These are phyloP conservation scores for Scalesia atractyloides DNA, from an alignment of 129 eudicot species.

Conservation along the genomic window DNA sequence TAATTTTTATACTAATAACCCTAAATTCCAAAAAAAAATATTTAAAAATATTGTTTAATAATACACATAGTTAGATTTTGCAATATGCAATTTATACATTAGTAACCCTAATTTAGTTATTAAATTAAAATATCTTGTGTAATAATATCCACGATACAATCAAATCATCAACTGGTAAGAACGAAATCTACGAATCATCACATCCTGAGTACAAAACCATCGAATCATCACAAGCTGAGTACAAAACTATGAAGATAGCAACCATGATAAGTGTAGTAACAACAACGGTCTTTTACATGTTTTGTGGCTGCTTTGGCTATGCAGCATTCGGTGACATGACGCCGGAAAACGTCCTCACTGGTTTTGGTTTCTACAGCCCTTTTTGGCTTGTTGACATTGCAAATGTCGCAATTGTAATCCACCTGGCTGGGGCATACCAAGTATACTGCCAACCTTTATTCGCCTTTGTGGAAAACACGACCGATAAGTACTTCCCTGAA, in stretches of 20 bases:
- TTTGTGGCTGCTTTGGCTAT: slow-evolving; percentile 96
- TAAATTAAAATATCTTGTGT: neutral
- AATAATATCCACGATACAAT: slow-evolving; percentile 61
- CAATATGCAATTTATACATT: neutral
- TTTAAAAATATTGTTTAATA: too few relatives aligned
- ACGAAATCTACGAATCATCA: too few relatives aligned
- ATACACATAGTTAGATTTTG: neutral
- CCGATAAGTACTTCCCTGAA: slow-evolving; percentile 53
- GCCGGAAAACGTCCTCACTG: slow-evolving; percentile 98
- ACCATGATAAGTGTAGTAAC: slow-evolving; percentile 74
- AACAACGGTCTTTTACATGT: slow-evolving; percentile 93
- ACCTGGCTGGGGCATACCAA: slow-evolving; percentile 95
- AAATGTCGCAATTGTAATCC: slow-evolving; percentile 89
- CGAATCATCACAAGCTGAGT: slow-evolving; percentile 95
- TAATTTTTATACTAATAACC: too few relatives aligned
- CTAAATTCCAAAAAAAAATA: neutral
- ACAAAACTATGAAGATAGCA: slow-evolving; percentile 92
- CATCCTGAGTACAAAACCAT: too few relatives aligned
- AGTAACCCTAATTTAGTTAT: neutral
- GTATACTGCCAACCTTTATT: slow-evolving; percentile 94
- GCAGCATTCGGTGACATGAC: slow-evolving; percentile 93
- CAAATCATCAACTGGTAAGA: too few relatives aligned
- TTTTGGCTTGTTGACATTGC: slow-evolving; percentile 95
- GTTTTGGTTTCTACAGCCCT: slow-evolving; percentile 98
- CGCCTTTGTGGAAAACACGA: slow-evolving; percentile 74